phyloP scores from a whole-genome alignment of 768 basidiomycete genomes.

The Tylopilus intermedius region DNA sequence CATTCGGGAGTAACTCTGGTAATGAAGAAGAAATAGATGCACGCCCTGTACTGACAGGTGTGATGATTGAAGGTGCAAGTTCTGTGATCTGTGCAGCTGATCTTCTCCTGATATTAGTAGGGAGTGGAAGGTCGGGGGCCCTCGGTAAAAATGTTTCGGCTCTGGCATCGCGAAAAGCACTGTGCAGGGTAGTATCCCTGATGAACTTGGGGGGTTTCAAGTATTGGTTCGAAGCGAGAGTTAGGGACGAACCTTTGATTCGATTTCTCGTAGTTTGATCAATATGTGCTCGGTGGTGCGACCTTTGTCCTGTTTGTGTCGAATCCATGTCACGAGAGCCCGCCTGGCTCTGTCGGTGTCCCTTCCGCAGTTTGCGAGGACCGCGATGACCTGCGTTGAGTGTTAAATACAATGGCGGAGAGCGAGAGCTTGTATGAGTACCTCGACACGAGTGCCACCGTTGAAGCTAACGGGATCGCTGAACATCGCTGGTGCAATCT shows the following conservation, averaged over 20 bases:
- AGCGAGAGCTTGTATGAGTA: background rate
- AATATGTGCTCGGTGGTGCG: conserved; percentile 30
- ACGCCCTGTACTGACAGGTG: background rate
- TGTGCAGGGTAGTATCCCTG: conserved; percentile 23
- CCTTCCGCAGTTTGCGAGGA: conserved; percentile 31
- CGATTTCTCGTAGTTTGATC: conserved; percentile 24
- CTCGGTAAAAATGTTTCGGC: conserved; percentile 26
- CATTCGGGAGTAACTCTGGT: background rate
- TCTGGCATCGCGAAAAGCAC: conserved; percentile 32
- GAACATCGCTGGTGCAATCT: conserved; percentile 13
- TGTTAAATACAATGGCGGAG: background rate
- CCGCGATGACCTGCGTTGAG: conserved; percentile 25
- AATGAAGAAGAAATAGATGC: background rate
- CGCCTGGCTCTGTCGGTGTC: conserved; percentile 25
- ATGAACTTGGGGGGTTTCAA: conserved; percentile 24
- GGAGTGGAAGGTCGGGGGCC: conserved; percentile 25
- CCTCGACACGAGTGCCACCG: conserved; percentile 29
- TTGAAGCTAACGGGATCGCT: conserved; percentile 25
- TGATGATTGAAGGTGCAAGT: background rate
- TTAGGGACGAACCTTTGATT: conserved; percentile 23
- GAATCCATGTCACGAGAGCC: conserved; percentile 29
- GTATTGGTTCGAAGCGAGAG: background rate
- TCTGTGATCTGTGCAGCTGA: background rate
- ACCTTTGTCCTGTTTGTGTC: conserved; percentile 26
- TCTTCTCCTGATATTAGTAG: background rate